Evolutionary conservation across 805 yeast species (phyloP).

Genomic region (Suhomyces pyralidae): DNA sequence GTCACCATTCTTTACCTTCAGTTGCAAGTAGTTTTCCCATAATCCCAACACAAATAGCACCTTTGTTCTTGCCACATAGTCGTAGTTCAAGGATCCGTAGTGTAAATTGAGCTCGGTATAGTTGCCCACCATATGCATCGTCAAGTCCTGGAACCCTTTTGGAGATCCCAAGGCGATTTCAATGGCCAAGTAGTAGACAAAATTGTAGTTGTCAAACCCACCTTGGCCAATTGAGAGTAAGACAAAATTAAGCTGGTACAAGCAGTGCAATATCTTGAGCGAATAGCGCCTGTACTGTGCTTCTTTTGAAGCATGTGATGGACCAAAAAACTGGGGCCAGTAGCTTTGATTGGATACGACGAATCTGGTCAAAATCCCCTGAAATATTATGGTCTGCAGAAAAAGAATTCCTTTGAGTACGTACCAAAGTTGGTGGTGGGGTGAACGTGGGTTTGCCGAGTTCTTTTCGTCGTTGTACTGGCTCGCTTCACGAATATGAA

Average conservation of each 20-base stretch:
- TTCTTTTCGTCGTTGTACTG: conserved; percentile 11
- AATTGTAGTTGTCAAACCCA: conserved; percentile 62
- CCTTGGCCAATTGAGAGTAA: conserved; percentile 57
- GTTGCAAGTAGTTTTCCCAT: conserved; percentile 45
- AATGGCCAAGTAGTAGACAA: conserved; percentile 49
- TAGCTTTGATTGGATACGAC: conserved; percentile 18
- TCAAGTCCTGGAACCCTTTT: conserved; percentile 14
- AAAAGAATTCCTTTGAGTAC: conserved; percentile 43
- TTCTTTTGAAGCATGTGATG: conserved; percentile 18
- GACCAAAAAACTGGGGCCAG: conserved; percentile 11
- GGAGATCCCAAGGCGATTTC: conserved; percentile 33
- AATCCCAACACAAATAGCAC: conserved; percentile 45
- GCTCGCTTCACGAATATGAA: conserved; percentile 11
- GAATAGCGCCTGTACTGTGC: conserved; percentile 26
- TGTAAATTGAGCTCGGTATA: conserved; percentile 34
- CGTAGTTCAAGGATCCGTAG: conserved; percentile 22
- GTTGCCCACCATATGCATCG: conserved; percentile 30
- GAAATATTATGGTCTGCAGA: conserved; percentile 48
- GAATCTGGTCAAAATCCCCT: conserved; percentile 44
- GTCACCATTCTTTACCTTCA: conserved; percentile 10
- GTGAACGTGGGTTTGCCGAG: conserved; percentile 4
- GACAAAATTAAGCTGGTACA: conserved; percentile 47
- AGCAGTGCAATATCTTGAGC: conserved; percentile 31
- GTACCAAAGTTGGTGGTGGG: conserved; percentile 32
- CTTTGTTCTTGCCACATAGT: conserved; percentile 34